A percentile compares a stretch with the other conserved stretches of the same genome.
These are phyloP conservation scores for Pueraria montana DNA, from an alignment of 306 rosid genomes.

Conservation along the genomic window DNA sequence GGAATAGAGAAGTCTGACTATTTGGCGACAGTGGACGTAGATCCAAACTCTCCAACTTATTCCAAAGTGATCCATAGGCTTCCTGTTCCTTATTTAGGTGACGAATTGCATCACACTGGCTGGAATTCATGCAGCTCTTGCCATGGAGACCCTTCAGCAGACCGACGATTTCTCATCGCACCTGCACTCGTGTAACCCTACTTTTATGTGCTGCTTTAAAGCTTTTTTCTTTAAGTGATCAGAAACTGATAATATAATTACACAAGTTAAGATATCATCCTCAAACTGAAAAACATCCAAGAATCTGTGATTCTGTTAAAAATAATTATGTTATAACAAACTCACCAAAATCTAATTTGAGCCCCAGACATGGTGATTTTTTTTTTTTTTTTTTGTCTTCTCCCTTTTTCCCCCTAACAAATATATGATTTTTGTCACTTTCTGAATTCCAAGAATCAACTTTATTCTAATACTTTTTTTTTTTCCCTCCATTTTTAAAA, in stretches of 20 bases:
- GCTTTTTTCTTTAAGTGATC: too few relatives aligned
- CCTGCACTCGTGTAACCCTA: slow-evolving; percentile 76
- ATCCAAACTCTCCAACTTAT: slow-evolving; percentile 88
- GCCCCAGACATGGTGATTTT: neutral
- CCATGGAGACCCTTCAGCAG: slow-evolving; percentile 84
- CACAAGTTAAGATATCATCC: neutral
- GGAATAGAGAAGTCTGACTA: slow-evolving; percentile 93
- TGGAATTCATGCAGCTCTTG: slow-evolving; percentile 99
- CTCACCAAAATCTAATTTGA: neutral
- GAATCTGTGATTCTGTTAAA: neutral
- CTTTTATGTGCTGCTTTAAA: neutral
- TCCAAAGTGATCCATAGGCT: slow-evolving; percentile 87
- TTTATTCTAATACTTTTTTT: neutral
- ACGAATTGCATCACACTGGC: slow-evolving; percentile 92
- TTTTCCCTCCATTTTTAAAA: neutral
- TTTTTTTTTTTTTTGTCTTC: slow-evolving; percentile 4
- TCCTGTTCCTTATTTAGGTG: slow-evolving; percentile 72
- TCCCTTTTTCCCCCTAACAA: neutral
- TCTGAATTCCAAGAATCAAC: neutral
- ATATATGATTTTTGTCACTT: neutral
- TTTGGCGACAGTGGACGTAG: slow-evolving; percentile 90
- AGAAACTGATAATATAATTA: neutral
- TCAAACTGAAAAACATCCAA: neutral
- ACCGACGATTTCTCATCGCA: slow-evolving; percentile 68
- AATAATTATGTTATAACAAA: neutral